phyloP scores from a whole-genome alignment of 2,329 filamentous ascomycete genomes.

The Aureobasidium sp. region DNA sequence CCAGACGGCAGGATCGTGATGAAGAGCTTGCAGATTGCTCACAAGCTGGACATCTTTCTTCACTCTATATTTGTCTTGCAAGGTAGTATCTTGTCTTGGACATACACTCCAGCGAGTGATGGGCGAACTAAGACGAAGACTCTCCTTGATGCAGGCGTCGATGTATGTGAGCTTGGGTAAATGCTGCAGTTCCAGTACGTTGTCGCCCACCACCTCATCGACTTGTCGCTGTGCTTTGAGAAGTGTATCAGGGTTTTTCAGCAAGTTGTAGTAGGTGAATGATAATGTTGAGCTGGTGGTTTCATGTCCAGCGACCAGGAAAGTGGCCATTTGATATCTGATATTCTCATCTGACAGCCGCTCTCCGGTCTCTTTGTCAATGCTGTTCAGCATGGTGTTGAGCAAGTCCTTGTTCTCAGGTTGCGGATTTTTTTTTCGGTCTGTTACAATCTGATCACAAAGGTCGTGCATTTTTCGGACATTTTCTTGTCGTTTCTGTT shows the following conservation, averaged over 20 bases:
- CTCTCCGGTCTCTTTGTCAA: conserved; percentile 56
- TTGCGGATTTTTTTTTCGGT: conserved; percentile 4
- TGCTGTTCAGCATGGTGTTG: conserved; percentile 51
- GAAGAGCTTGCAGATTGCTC: conserved; percentile 30
- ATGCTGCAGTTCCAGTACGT: conserved; percentile 42
- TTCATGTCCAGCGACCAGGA: conserved; percentile 48
- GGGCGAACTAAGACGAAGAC: conserved; percentile 48
- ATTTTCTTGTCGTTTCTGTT: background rate
- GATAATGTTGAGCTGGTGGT: conserved; percentile 26
- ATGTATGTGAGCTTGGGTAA: conserved; percentile 48
- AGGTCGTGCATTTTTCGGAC: background rate
- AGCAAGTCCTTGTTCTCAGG: conserved; percentile 46
- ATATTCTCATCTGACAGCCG: conserved; percentile 53
- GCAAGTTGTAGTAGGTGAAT: conserved; percentile 45
- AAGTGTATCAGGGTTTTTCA: conserved; percentile 46
- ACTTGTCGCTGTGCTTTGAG: conserved; percentile 48
- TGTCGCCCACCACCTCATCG: conserved; percentile 44
- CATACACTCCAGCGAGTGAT: conserved; percentile 44
- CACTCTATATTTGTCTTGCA: conserved; percentile 34
- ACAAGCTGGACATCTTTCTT: conserved; percentile 29
- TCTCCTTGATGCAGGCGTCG: conserved; percentile 48
- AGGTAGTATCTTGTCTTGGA: conserved; percentile 27
- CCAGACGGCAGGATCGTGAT: conserved; percentile 37
- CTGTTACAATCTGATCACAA: background rate
- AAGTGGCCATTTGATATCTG: conserved; percentile 62